Base-by-base conservation (phyloP, 495 filamentous ascomycete species). In the Daldinia concentrica region DNA sequence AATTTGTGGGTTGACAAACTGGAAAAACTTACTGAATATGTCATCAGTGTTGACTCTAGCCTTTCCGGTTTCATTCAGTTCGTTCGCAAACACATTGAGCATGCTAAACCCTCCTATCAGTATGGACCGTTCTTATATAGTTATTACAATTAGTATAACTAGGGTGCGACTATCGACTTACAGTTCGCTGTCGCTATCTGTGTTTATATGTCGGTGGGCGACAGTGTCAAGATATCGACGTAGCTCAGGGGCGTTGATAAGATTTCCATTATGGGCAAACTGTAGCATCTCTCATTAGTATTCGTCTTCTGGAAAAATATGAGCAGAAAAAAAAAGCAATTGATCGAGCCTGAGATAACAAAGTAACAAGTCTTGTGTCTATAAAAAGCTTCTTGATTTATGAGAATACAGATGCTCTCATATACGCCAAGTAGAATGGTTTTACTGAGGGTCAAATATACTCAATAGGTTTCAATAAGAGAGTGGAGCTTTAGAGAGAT, bases 131-230 rank as follows among this genome's bases (percentile, higher is more conserved):
- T 4, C 19, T 11, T 48, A 2, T 24, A 48, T 14, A 45, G n/a
- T n/a, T 45, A 48, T 22, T 22, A 24, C 12, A 12, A 24, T 12
- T 4, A 22, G 17, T 9, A 48, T 48, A 22, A 11, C 3, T 48
- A 24, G 7, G 19, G 19, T 11, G 9, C 4, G 19, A 22, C 0
- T 48, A 48, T 48, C n/a, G 19, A 48, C 43, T 48, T 24, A 48
- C 43, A 78, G 64, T 83, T 99, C 95, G 74, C 91, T 94, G 79
- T 99, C 95, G 62, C 90, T 94, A 66, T 98, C 94, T 27, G 95
- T 97, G 82, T 99, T 99, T 81, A 98, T 94, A 78, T 98, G 95
- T 71, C 95, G 86, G 79, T 96, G 94, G 5, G 93, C 95, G 67
- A 94, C 93, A 69, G 90, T 82, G 74, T 99, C 95, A 41, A 99